Evolutionary conservation across 192 early-diverging fungal genomes (phyloP).

Genomic region (Jimgerdemannia lactiflua): DNA sequence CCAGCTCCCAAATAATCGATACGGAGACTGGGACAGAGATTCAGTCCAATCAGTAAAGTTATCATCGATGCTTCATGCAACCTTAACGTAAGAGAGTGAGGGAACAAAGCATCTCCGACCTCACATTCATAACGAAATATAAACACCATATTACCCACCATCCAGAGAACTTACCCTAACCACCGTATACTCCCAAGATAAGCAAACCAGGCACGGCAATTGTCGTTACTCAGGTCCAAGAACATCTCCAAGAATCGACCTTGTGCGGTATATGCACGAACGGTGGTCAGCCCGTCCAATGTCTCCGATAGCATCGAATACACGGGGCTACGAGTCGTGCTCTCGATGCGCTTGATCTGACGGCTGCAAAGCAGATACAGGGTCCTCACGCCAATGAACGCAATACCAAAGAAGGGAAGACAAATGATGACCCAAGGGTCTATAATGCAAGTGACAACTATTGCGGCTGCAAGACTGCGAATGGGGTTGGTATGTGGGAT

Average conservation of each 20-base stretch:
- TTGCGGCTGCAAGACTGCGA: too few relatives aligned
- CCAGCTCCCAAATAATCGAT: conserved; percentile 39
- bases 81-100: too few relatives aligned
- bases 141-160: too few relatives aligned
- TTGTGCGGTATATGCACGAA: conserved; percentile 63
- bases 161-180: too few relatives aligned
- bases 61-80: too few relatives aligned
- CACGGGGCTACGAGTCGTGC: conserved; percentile 62
- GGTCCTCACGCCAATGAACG: conserved; percentile 48
- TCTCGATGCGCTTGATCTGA: conserved; percentile 69
- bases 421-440: conserved; percentile 59
- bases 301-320: conserved; percentile 59
- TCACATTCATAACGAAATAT: too few relatives aligned
- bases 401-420: conserved; percentile 39
- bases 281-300: conserved; percentile 63
- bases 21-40: too few relatives aligned
- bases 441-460: conserved; percentile 56
- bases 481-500: too few relatives aligned
- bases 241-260: conserved; percentile 54
- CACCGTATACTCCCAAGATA: conserved; percentile 51
- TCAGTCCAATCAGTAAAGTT: too few relatives aligned
- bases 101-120: too few relatives aligned
- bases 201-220: conserved; percentile 55
- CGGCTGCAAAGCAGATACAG: conserved; percentile 55
- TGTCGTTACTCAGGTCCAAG: conserved; percentile 53